These are phyloP conservation scores for Acacia confusa DNA, from an alignment of 306 rosid species.

Conservation along the genomic window DNA sequence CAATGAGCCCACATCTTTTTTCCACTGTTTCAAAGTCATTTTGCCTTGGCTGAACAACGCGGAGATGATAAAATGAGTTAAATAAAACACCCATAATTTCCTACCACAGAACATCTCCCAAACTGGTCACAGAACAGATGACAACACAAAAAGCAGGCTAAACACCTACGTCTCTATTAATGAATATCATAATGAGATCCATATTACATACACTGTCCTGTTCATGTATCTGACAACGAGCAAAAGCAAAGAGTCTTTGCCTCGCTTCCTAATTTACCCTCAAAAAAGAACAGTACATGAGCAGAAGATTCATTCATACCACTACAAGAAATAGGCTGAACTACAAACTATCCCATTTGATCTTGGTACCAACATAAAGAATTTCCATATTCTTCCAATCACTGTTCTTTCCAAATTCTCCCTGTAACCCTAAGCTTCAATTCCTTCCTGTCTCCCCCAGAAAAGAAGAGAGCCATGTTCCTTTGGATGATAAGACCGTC, in stretches of 20 bases:
- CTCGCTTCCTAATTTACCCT: conserved; percentile 54
- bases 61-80: not conserved
- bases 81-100: no score
- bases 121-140: not conserved
- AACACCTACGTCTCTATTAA: conserved; percentile 28
- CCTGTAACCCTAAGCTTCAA: conserved; percentile 85
- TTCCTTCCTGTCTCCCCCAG: conserved; percentile 77
- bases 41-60: not conserved
- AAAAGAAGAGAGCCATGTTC: conserved; percentile 90
- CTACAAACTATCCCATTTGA: conserved; percentile 39
- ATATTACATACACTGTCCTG: conserved; percentile 22
- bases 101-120: no score
- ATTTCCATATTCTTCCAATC: conserved; percentile 19
- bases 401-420: conserved; percentile 92
- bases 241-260: conserved; percentile 86
- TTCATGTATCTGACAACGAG: conserved; percentile 50
- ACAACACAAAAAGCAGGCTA: not conserved
- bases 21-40: not conserved
- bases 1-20: not conserved
- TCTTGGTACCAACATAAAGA: conserved; percentile 19
- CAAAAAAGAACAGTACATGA: conserved; percentile 43
- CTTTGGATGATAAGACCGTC: conserved; percentile 92
- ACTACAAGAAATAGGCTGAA: conserved; percentile 31
- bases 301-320: conserved; percentile 31
- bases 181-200: conserved; percentile 28